Percentiles rank a stretch among this genome's conserved stretches.
phyloP scores from a whole-genome alignment of 169 alveolate genomes.

The Theileria orientalis region DNA sequence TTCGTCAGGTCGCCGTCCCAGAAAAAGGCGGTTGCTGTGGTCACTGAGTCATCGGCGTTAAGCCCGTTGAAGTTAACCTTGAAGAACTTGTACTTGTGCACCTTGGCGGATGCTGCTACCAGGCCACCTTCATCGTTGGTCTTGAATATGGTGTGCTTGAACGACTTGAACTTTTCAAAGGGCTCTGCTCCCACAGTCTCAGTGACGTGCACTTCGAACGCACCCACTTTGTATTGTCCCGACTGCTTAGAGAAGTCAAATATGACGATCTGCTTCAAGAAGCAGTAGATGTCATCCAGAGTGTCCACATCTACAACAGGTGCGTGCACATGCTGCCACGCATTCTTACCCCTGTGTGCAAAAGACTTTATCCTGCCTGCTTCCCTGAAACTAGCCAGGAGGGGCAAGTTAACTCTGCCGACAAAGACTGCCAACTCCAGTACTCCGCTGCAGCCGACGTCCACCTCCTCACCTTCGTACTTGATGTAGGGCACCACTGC shows the following conservation, averaged over 20 bases:
- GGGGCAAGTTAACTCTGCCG: neutral
- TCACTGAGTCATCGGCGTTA: neutral
- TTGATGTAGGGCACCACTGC: neutral
- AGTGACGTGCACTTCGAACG: neutral
- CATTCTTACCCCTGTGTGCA: neutral
- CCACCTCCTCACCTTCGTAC: neutral
- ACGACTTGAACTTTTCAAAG: neutral
- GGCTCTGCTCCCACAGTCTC: neutral
- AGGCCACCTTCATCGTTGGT: neutral
- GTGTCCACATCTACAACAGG: neutral
- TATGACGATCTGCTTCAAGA: neutral
- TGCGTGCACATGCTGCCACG: neutral
- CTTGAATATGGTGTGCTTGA: neutral
- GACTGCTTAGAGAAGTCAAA: neutral
- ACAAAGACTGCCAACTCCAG: neutral
- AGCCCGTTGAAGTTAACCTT: neutral
- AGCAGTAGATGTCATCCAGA: neutral
- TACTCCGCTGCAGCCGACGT: neutral
- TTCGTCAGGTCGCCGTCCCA: neutral
- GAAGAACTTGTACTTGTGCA: neutral
- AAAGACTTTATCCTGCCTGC: neutral
- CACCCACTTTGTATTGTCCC: neutral
- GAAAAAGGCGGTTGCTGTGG: neutral
- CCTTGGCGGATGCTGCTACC: neutral
- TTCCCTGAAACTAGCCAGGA: neutral